phyloP scores from a whole-genome alignment of 2,329 filamentous ascomycete species.

The Cladosporium sphaerospermum region DNA sequence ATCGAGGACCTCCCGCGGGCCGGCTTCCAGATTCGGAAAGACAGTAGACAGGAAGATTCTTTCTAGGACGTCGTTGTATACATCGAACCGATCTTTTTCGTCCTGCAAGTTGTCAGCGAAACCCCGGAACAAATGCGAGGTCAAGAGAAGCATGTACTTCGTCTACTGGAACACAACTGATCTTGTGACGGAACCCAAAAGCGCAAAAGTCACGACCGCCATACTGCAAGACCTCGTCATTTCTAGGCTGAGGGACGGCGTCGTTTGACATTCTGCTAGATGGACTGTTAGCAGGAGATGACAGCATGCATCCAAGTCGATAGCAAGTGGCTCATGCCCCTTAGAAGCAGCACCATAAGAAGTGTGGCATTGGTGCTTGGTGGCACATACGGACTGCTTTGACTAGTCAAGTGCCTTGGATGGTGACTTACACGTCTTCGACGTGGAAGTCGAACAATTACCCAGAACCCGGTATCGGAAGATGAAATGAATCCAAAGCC shows the following conservation, averaged over 20 bases:
- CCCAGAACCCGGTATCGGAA: too few species aligned
- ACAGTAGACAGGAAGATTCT: background rate
- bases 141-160: background rate
- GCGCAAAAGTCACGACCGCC: background rate
- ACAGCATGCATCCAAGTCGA: too few species aligned
- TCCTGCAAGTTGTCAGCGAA: background rate
- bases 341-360: too few species aligned
- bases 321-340: too few species aligned
- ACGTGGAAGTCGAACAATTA: too few species aligned
- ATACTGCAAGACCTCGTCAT: background rate
- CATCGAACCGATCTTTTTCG: background rate
- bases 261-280: too few species aligned
- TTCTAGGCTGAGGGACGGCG: background rate
- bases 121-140: background rate
- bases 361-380: too few species aligned
- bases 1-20: background rate
- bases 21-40: background rate
- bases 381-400: too few species aligned
- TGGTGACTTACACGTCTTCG: too few species aligned
- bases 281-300: too few species aligned
- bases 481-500: too few species aligned
- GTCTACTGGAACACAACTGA: constrained; percentile 1
- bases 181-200: background rate
- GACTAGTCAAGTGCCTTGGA: too few species aligned
- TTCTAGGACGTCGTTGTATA: background rate